Conservation (phyloP, 2,329 filamentous ascomycete species). For the Fusarium pseudograminearum region DNA sequence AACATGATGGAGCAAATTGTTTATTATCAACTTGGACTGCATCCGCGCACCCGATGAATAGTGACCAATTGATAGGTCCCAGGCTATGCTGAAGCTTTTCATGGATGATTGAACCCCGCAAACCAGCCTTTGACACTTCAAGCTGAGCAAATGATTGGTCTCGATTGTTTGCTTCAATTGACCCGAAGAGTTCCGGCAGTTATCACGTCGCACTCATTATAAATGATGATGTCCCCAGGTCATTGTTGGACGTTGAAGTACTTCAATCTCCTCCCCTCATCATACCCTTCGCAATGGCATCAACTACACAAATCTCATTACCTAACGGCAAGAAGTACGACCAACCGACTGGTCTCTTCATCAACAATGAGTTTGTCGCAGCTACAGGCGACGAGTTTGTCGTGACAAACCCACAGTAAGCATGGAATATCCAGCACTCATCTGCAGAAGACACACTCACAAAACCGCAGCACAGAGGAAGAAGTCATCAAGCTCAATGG, state of each 20-base stretch:
- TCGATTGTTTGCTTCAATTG: not conserved
- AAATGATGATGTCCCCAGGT: constrained; percentile 16
- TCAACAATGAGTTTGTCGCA: constrained; percentile 46
- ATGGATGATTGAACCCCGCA: constrained; percentile 13
- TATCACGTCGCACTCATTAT: constrained; percentile 5
- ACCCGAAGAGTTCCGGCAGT: not conserved
- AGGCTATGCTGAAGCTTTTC: not conserved
- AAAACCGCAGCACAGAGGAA: constrained; percentile 35
- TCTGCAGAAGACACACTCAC: not conserved
- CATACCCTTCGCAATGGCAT: constrained; percentile 15
- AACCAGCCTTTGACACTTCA: not conserved
- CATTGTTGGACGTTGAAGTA: not conserved
- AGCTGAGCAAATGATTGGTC: not conserved
- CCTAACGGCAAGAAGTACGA: constrained; percentile 54
- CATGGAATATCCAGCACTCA: accelerated
- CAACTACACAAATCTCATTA: constrained; percentile 35
- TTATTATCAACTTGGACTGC: not conserved
- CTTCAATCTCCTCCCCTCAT: not conserved
- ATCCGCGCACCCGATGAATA: not conserved
- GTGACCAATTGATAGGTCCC: not conserved
- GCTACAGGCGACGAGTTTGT: constrained; percentile 41
- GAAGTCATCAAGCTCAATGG: constrained; percentile 40
- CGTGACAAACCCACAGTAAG: constrained; percentile 41
- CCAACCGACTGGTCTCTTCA: constrained; percentile 50
- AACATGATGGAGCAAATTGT: constrained; percentile 2